Evolutionary conservation across 2,329 filamentous ascomycete genomes (phyloP), one percentile per base, ranked within the genome.

Genomic region (Paracorniculantispora psalliotae): DNA sequence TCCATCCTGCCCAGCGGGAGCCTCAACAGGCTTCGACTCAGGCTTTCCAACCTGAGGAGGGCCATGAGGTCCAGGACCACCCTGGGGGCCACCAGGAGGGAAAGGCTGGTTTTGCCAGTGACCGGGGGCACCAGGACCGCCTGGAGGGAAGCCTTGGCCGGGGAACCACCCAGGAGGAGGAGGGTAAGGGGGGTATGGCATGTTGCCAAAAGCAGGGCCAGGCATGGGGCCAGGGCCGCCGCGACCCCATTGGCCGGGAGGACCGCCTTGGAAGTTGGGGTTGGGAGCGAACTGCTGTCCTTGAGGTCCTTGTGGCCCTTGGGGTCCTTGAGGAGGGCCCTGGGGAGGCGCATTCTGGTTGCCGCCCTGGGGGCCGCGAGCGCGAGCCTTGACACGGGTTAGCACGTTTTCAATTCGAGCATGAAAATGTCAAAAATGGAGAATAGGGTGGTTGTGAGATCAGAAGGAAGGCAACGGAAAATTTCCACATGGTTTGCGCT

Each of bases 391-490:
- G 33, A 50, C 12, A 13, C 28, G 19, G 41, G 54, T 61, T 44
- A 61, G 59, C 35, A 41, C 2, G 19, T 19, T 26, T 2, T 39
- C 21, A 51, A 9, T 35, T 25, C 10, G 37, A 19, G 30, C n/a
- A 50, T 9, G 21, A 35, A 51, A 52, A 41, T 33, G 48, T 63
- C 63, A 62, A 62, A 23, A 57, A 54, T n/a, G 56, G 60, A n/a
- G n/a, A 55, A 59, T 53, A 35, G 41, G 26, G 19, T 59, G 43
- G 41, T 55, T 57, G 49, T 17, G 50, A 56, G 61, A 86, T 96
- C 92, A 97, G 92, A 96, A 97, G 92, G 92, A 97, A 97, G 92
- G 92, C 92, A 97, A 96, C 92, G 92, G 92, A 96, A 57, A 88
- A 89, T 88, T 85, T 96, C 92, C 87, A 96, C 92, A 96, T 80